Evolutionary conservation across 306 rosid species (phyloP).

Genomic region (Datisca glomerata): DNA sequence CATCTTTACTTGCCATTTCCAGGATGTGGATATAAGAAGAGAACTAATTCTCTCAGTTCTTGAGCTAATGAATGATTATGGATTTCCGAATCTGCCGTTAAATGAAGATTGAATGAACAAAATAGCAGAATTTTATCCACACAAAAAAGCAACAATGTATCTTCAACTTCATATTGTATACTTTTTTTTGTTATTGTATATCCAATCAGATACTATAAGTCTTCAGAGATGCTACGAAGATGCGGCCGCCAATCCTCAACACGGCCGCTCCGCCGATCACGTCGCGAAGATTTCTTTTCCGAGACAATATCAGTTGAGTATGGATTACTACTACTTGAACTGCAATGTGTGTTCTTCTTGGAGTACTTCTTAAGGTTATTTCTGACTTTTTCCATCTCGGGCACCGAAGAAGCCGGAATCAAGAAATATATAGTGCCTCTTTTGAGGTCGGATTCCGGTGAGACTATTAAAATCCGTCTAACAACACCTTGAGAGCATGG

Average conservation of each 20-base stretch:
- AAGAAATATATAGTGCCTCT: slow-evolving; percentile 98
- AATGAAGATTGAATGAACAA: too few species aligned
- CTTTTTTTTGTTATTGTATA: too few species aligned
- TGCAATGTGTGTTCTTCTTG: not conserved
- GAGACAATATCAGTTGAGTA: slow-evolving; percentile 68
- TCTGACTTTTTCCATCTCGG: slow-evolving; percentile 22
- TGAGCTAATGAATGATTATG: too few species aligned
- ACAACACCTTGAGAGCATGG: slow-evolving; percentile 55
- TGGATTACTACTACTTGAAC: slow-evolving; percentile 42
- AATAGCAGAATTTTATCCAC: too few species aligned
- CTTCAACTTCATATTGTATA: too few species aligned
- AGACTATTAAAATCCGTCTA: slow-evolving; percentile 62
- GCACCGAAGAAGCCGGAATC: slow-evolving; percentile 46
- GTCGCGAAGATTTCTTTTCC: slow-evolving; percentile 66
- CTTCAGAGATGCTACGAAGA: slow-evolving; percentile 67
- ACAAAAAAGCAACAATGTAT: too few species aligned
- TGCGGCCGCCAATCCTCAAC: slow-evolving; percentile 90
- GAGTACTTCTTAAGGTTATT: not conserved
- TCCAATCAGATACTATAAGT: too few species aligned
- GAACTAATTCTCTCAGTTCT: too few species aligned
- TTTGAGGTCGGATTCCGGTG: slow-evolving; percentile 80
- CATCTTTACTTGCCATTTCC: too few species aligned
- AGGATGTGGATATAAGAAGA: too few species aligned
- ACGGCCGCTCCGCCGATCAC: slow-evolving; percentile 82
- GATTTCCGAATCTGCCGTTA: too few species aligned